Evolutionary conservation across 352 stramenopile genomes (phyloP), one percentile per base, ranked within the genome.

Genomic region (Halophytophthora polymorphica): DNA sequence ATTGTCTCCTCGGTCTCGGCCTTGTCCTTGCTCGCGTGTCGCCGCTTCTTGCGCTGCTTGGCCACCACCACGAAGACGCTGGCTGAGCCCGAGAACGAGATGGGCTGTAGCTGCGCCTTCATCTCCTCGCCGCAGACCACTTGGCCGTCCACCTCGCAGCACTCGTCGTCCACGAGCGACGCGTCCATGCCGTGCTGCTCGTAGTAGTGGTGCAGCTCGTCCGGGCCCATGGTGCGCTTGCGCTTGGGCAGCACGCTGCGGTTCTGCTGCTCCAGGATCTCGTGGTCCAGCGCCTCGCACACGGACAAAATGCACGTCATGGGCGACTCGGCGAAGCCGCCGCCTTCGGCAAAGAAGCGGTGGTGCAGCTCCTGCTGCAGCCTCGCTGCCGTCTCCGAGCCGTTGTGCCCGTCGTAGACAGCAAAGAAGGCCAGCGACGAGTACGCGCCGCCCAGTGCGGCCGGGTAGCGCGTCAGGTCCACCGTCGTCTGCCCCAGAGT

Each of bases 351-450:
- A 42, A 93, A 77, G 37, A 93, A 76, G 5, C 77, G 71, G 34
- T 90, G 79, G 25, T 96, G 87, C 34, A 97, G 58, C 40, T 90
- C 70, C 5, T 83, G 71, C 45, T 93, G 82, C 45, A 96, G 44
- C 19, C 83, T 77, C 44, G 83, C 64, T 39, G 84, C 74, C n/a
- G 83, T 93, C 19, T 84, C 75, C 3, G 83, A 73, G 38, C 88
- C 88, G 49, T 92, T 93, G 63, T 96, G 88, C 28, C 88, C 88
- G 38, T 97, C 88, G 45, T 92, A 96, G 0, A 97, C 82, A 0
- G 59, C 86, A 61, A 93, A 96, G 47, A 79, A 96, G 14, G 66
- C 85, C 14, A 92, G 29, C 13, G 79, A 87, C 17, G 56, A 62
- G 45, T 74, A 90, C 8, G 51, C 50, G 6, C 55, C 34, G 5